Percentiles rank a stretch among this genome's conserved stretches.
phyloP scores from a whole-genome alignment of 2,329 filamentous ascomycete species.

The Tolypocladium ophioglossoides region DNA sequence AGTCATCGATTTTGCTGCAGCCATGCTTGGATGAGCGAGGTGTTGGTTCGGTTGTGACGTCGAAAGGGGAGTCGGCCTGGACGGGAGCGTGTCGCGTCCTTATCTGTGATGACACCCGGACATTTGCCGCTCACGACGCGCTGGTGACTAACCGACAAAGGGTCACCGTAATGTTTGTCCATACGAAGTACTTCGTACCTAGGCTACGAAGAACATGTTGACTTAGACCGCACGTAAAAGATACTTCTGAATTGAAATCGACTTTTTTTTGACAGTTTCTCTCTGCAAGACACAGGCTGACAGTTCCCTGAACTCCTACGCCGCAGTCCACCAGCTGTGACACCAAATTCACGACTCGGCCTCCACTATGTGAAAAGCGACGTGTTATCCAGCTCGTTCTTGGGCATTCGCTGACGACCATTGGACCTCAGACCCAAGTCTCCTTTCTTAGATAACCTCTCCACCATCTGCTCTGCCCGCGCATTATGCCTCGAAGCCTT shows the following conservation, averaged over 20 bases:
- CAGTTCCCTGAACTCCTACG: not conserved
- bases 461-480: conserved; percentile 62
- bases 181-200: no score
- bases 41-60: not conserved
- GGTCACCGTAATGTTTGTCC: not conserved
- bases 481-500: conserved; percentile 71
- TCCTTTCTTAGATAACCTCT: conserved; percentile 63
- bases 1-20: conserved; percentile 8
- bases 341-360: not conserved
- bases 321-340: not conserved
- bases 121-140: not conserved
- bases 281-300: not conserved
- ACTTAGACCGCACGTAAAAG: not conserved
- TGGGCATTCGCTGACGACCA: conserved; percentile 50
- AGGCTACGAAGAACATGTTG: not conserved
- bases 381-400: conserved; percentile 65
- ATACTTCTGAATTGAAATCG: not conserved
- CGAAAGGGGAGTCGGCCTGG: not conserved
- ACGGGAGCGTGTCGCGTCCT: conserved; percentile 5
- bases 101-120: not conserved
- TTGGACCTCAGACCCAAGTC: conserved; percentile 64
- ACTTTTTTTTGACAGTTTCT: not conserved
- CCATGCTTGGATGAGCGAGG: conserved; percentile 9
- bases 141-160: not conserved
- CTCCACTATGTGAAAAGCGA: conserved; percentile 58